Evolutionary conservation across 192 early-diverging fungal genomes (phyloP).

Genomic region (Entophlyctis helioformis): DNA sequence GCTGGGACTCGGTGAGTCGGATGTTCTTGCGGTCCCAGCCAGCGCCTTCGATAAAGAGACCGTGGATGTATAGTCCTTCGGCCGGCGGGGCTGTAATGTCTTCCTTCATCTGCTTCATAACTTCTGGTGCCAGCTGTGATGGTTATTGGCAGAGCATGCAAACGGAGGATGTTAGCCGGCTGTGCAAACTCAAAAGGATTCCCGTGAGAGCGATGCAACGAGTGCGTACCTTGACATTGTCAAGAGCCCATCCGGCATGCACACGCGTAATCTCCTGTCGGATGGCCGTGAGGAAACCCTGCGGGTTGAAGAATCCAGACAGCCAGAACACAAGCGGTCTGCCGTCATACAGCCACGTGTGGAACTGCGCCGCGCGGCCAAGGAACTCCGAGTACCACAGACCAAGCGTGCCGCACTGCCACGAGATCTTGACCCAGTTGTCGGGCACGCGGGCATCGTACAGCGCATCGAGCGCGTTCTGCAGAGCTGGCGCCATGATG

Average conservation of each 20-base stretch:
- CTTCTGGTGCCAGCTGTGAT: constrained; percentile 47
- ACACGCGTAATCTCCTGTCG: constrained; percentile 50
- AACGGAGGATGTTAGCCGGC: background rate
- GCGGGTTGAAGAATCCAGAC: constrained; percentile 53
- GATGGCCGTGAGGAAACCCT: constrained; percentile 58
- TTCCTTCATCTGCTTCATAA: constrained; percentile 63
- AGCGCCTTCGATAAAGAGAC: constrained; percentile 58
- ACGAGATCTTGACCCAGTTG: constrained; percentile 47
- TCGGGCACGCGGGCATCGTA: constrained; percentile 49
- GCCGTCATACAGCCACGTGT: constrained; percentile 49
- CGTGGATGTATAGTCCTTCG: constrained; percentile 55
- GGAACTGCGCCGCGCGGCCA: constrained; percentile 38
- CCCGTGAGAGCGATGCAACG: background rate
- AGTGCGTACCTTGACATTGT: constrained; percentile 38
- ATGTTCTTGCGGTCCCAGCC: constrained; percentile 57
- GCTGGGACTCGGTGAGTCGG: constrained; percentile 45
- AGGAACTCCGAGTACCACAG: constrained; percentile 50
- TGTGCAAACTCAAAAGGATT: background rate
- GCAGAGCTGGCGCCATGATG: constrained; percentile 39
- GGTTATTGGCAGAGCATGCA: too few species aligned
- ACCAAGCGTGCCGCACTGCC: constrained; percentile 43
- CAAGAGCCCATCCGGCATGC: constrained; percentile 50
- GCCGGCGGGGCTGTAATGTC: constrained; percentile 45
- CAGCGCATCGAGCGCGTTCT: constrained; percentile 49
- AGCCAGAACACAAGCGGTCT: constrained; percentile 55